phyloP scores from a whole-genome alignment of 148 eudicot genomes.

The Rhododendron mucronatum region DNA sequence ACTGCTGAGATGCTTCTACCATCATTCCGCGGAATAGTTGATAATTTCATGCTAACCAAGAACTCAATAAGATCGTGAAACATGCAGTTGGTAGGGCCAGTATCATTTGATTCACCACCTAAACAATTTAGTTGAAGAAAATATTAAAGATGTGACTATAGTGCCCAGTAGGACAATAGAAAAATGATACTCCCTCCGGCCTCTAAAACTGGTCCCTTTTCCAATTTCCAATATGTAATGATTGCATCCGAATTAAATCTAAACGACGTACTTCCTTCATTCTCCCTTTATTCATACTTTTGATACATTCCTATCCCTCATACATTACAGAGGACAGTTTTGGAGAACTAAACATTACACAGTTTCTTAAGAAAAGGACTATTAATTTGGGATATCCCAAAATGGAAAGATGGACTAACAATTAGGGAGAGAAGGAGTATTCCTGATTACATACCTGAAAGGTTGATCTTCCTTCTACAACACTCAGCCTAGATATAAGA shows the following conservation, averaged over 20 bases:
- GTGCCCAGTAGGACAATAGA: slow-evolving; percentile 4
- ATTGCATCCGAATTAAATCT: not conserved
- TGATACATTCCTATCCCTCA: not conserved
- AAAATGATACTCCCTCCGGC: not conserved
- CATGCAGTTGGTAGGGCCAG: slow-evolving; percentile 47
- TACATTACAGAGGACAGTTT: not conserved
- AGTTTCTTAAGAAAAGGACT: not conserved
- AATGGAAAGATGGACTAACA: not conserved
- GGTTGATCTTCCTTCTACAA: slow-evolving; percentile 34
- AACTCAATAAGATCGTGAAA: slow-evolving; percentile 60
- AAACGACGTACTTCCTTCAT: not conserved
- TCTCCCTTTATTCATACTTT: not conserved
- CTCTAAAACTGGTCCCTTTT: not conserved
- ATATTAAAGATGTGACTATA: not conserved
- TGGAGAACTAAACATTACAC: not conserved
- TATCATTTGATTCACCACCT: slow-evolving; percentile 18
- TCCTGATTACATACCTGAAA: slow-evolving; percentile 44
- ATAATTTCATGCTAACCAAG: slow-evolving; percentile 56
- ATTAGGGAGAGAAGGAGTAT: not conserved
- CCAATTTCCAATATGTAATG: not conserved
- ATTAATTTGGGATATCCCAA: not conserved
- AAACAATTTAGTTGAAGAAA: not conserved
- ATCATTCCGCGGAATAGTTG: slow-evolving; percentile 36
- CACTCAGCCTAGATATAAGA: slow-evolving; percentile 52
- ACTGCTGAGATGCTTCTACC: slow-evolving; percentile 43